Percentiles rank a stretch among this genome's conserved stretches.
Evolutionary conservation across 2,329 filamentous ascomycete genomes (phyloP).

Genomic region (Hypomyces perniciosus): DNA sequence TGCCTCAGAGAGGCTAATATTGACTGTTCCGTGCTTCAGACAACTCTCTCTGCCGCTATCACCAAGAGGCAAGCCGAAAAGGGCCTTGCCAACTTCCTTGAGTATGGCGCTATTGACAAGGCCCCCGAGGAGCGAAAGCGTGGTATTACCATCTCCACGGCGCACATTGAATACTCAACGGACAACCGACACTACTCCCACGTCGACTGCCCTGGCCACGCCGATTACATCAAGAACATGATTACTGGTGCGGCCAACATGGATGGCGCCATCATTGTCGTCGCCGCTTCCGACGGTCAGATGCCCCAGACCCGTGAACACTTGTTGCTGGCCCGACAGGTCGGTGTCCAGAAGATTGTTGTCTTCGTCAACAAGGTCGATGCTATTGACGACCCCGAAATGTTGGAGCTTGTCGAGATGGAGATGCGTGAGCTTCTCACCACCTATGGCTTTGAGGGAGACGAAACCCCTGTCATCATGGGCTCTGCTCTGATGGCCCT

Average conservation of each 20-base stretch:
- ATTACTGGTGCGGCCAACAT: conserved; percentile 99
- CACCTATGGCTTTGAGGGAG: conserved; percentile 94
- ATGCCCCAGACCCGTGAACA: conserved; percentile 99
- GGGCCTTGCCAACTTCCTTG: conserved; percentile 88
- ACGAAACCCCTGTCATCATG: conserved; percentile 95
- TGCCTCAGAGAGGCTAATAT: not conserved
- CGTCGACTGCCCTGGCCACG: conserved; percentile 99
- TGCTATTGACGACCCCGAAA: conserved; percentile 93
- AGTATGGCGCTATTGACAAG: conserved; percentile 98
- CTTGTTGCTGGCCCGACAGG: conserved; percentile 93
- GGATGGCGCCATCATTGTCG: conserved; percentile 98
- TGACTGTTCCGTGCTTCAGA: conserved; percentile 48
- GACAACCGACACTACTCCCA: conserved; percentile 95
- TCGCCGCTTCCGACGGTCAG: conserved; percentile 96
- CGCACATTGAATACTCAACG: conserved; percentile 97
- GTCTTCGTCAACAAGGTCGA: conserved; percentile 99
- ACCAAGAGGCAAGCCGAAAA: conserved; percentile 97
- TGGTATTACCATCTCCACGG: conserved; percentile 98
- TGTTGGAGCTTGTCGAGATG: conserved; percentile 99
- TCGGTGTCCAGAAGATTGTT: conserved; percentile 95
- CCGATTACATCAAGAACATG: conserved; percentile 99
- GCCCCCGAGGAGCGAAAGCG: conserved; percentile 98
- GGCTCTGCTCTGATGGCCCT: conserved; percentile 94
- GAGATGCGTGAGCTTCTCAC: conserved; percentile 97
- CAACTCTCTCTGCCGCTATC: conserved; percentile 95